phyloP scores from a whole-genome alignment of 192 early-diverging fungal species.

The Linnemannia exigua region DNA sequence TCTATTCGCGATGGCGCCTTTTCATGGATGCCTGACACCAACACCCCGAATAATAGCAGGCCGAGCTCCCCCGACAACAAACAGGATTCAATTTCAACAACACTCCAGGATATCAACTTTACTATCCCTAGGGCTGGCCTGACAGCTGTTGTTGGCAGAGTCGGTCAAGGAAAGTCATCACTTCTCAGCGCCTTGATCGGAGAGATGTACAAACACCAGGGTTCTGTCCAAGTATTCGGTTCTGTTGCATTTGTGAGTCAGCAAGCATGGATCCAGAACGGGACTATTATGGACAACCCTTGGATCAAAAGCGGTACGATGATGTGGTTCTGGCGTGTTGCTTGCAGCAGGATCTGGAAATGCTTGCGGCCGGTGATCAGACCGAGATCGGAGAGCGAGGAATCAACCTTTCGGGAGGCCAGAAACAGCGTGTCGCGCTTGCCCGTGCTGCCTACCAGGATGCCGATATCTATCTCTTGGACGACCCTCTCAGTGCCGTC shows the following conservation, averaged over 20 bases:
- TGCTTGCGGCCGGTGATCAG: slow-evolving; percentile 36
- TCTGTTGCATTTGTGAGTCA: slow-evolving; percentile 59
- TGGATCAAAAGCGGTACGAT: slow-evolving; percentile 71
- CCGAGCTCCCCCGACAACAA: not conserved
- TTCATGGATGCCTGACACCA: not conserved
- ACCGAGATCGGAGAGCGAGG: slow-evolving; percentile 62
- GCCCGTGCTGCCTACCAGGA: slow-evolving; percentile 84
- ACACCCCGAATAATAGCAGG: not conserved
- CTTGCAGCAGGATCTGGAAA: slow-evolving; percentile 20
- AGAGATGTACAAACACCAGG: slow-evolving; percentile 76
- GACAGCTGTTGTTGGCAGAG: slow-evolving; percentile 22
- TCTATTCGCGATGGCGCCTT: not conserved
- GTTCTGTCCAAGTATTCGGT: slow-evolving; percentile 70
- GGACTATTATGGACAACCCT: slow-evolving; percentile 78
- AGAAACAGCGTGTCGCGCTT: slow-evolving; percentile 87
- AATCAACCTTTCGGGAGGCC: slow-evolving; percentile 77
- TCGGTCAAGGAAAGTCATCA: slow-evolving; percentile 80
- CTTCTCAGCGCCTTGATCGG: slow-evolving; percentile 79
- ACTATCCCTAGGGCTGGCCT: slow-evolving; percentile 18
- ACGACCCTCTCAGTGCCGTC: slow-evolving; percentile 92
- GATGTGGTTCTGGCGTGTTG: slow-evolving; percentile 5
- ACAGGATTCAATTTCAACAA: not conserved
- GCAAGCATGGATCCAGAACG: slow-evolving; percentile 28
- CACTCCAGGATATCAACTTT: slow-evolving; percentile 51
- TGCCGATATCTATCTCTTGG: slow-evolving; percentile 83